phyloP scores from a whole-genome alignment of 2,329 filamentous ascomycete genomes.

The Penicillium sp. region DNA sequence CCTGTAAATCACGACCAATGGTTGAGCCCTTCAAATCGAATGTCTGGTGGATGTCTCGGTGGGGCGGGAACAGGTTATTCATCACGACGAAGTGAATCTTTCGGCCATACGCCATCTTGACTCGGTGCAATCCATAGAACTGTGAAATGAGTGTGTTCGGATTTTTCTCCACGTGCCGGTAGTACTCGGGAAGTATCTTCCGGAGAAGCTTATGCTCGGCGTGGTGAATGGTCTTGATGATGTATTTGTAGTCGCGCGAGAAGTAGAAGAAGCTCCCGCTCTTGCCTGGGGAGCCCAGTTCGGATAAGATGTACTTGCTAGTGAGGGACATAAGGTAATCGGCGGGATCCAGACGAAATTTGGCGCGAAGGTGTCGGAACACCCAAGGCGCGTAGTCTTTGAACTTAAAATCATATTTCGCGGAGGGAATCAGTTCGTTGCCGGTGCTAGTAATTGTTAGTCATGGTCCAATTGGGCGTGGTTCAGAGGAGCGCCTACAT shows the following conservation, averaged over 20 bases:
- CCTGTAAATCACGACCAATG: conserved; percentile 84
- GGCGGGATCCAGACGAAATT: conserved; percentile 89
- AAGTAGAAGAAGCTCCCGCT: conserved; percentile 99
- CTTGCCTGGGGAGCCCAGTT: conserved; percentile 94
- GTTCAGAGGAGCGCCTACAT: conserved; percentile 61
- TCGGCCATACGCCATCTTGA: conserved; percentile 96
- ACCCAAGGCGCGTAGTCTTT: conserved; percentile 99
- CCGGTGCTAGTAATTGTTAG: conserved; percentile 66
- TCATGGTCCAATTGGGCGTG: not conserved
- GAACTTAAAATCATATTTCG: conserved; percentile 99
- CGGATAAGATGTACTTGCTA: conserved; percentile 97
- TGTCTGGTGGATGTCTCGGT: conserved; percentile 94
- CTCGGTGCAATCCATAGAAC: conserved; percentile 94
- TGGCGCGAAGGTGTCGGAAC: conserved; percentile 83
- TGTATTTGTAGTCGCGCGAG: conserved; percentile 98
- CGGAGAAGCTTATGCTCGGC: conserved; percentile 62
- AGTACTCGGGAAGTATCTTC: conserved; percentile 74
- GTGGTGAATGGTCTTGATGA: conserved; percentile 99
- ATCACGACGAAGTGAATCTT: conserved; percentile 99
- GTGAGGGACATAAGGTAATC: conserved; percentile 98
- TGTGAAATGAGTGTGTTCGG: conserved; percentile 96
- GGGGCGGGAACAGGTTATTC: conserved; percentile 98
- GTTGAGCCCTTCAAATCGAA: conserved; percentile 98
- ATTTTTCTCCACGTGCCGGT: conserved; percentile 86
- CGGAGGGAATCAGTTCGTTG: conserved; percentile 93